Base-by-base conservation (phyloP, 495 filamentous ascomycete species). In the Podospora pseudopauciseta region DNA sequence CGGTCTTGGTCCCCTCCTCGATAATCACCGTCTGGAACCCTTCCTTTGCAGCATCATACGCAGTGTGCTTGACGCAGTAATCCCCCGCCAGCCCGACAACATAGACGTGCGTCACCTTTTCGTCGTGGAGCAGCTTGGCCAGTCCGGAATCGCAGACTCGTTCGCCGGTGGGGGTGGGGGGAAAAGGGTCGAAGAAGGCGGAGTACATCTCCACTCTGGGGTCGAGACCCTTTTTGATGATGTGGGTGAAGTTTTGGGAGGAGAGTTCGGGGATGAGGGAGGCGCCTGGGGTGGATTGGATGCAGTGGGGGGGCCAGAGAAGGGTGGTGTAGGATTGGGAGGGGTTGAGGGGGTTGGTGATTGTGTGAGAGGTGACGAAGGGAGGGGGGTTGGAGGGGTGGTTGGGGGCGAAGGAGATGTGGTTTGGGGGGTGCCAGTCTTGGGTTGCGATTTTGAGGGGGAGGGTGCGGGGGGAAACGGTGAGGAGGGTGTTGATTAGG, bases 251-350 rank as follows among this genome's bases (percentile, higher is more conserved):
- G 54, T 81, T 84, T 19, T 73, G 72, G 18, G 73, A 64, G 68
- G 92, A 83, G 20, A 98, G 83, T 78, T 95, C 94, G 0, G 89
- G 85, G 19, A 95, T 83, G 39, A 98, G 82, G 60, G 87, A 85
- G 2, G 91, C 90, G 27, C 95, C 95, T 5, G 80, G 77, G 0
- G 89, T 94, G 34, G 81, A 82, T 71, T 91, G 88, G 7, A 97
- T 84, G 79, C 95, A 98, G 81, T 99, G 95, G 5, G 86, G 85
- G 0, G 95, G 95, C 95, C 95, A 99, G 6, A 98, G 85, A 2
- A 83, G 84, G 67, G 90, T 91, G 39, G 80, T 77, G 76, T 91
- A 88, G 19, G 79, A 85, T 73, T 94, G 89, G 0, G 77, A 62
- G 19, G 84, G 73, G 76, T 92, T 89, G 63, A 78, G 70, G 0